Evolutionary conservation across 2,329 filamentous ascomycete genomes (phyloP), one percentile per base, ranked within the genome.

Genomic region (Fusarium redolens): DNA sequence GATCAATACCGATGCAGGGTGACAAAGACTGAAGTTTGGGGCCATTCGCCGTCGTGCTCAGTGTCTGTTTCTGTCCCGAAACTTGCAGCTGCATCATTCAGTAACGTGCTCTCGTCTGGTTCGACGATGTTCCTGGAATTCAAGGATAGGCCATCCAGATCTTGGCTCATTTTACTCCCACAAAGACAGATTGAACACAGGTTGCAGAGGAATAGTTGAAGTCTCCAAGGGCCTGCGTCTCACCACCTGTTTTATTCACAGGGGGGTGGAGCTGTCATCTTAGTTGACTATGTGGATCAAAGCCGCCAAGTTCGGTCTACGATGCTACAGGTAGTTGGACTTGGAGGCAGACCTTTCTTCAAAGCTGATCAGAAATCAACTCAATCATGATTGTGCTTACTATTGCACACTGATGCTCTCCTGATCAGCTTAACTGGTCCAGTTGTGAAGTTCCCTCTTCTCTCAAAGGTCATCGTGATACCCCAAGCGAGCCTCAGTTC

Each of bases 1-100:
- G 25, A 13, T 13, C 13, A 1, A 3, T 65, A 65, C 62, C 62
- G 57, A 48, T 65, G 62, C 17, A 65, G 17, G 4, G 35, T 65
- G 4, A 63, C 40, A 4, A 65, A 65, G 25, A 65, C 17, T 0
- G 62, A 62, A 17, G 62, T 35, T 17, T 52, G 40, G 25, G 50
- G 40, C 47, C 47, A 47, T 20, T 62, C 62, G 3, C 35, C 37
- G 18, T 65, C 62, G 12, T 30, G 57, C 10, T 62, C 62, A n/a
- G 40, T 11, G 7, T 62, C 58, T 17, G 62, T 62, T 5, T 63
- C 62, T 1, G 47, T 62, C 5, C 35, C 17, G 13, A 54, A 52
- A 14, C 33, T 65, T 2, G 35, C 41, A 4, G 40, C 43, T 5
- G 35, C 35, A 13, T 65, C 58, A 13, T 40, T 40, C 5, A 41